Conservation (phyloP, 495 filamentous ascomycete genomes). For the Lepraria neglecta region DNA sequence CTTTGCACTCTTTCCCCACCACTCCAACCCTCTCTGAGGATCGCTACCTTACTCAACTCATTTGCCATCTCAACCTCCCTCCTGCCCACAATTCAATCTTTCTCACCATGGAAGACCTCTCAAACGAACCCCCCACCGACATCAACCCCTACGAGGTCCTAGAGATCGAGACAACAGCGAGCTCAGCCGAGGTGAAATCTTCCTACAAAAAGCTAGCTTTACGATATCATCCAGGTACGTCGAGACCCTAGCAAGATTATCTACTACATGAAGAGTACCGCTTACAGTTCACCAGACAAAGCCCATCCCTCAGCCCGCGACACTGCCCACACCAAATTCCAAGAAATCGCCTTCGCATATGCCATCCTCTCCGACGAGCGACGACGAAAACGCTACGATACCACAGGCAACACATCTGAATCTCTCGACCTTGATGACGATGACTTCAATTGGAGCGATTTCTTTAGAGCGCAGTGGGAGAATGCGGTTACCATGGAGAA, state of each 20-base stretch:
- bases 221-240: conserved; percentile 81
- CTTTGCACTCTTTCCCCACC: background rate
- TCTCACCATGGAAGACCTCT: conserved; percentile 27
- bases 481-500: conserved; percentile 61
- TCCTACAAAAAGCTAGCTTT: conserved; percentile 88
- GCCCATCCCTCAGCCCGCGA: conserved; percentile 55
- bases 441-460: conserved; percentile 84
- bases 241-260: background rate
- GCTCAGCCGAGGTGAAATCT: conserved; percentile 81
- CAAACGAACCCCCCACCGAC: conserved; percentile 42
- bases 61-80: background rate
- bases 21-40: background rate
- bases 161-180: conserved; percentile 59
- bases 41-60: no score
- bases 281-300: conserved; percentile 54
- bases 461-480: conserved; percentile 74
- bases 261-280: background rate
- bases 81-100: background rate
- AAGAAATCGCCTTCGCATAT: conserved; percentile 87
- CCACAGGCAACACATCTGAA: conserved; percentile 79
- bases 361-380: conserved; percentile 76
- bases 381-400: conserved; percentile 77
- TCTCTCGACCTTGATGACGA: conserved; percentile 60
- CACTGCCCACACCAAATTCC: conserved; percentile 71
- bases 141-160: conserved; percentile 89